These are phyloP conservation scores for Phytophthora pseudosyringae DNA, from an alignment of 352 stramenopile genomes.

Conservation along the genomic window DNA sequence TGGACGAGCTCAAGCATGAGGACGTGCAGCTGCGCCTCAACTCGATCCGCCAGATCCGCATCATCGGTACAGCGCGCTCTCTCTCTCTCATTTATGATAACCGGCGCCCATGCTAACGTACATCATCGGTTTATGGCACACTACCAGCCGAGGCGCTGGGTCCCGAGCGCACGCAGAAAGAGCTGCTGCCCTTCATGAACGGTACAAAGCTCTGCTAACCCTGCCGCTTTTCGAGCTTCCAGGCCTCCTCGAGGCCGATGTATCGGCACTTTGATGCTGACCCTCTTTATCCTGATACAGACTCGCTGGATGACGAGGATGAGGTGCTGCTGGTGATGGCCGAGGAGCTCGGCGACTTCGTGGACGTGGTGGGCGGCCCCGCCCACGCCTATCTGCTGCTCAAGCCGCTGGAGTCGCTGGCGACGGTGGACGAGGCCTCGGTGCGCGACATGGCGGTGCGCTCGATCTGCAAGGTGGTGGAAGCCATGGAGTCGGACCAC, in stretches of 20 bases:
- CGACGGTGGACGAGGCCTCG: constrained; percentile 94
- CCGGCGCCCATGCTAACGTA: constrained; percentile 12
- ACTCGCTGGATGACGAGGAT: constrained; percentile 98
- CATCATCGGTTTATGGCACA: constrained; percentile 6
- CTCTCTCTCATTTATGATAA: background rate
- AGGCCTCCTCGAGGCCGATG: background rate
- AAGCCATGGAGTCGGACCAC: constrained; percentile 85
- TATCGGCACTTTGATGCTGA: constrained; percentile 1
- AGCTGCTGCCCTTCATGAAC: constrained; percentile 98
- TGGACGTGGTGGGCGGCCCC: constrained; percentile 91
- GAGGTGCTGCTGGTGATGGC: constrained; percentile 96
- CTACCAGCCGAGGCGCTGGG: constrained; percentile 87
- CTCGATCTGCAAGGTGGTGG: constrained; percentile 90
- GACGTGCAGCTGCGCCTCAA: constrained; percentile 93
- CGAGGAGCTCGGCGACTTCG: constrained; percentile 92
- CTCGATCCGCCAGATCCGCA: constrained; percentile 90
- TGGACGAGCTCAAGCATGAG: constrained; percentile 94
- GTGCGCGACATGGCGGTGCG: constrained; percentile 94
- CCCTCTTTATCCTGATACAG: constrained; percentile 45
- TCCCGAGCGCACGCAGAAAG: constrained; percentile 88
- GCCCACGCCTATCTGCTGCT: constrained; percentile 91
- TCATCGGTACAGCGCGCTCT: constrained; percentile 74
- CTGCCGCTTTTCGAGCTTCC: constrained; percentile 1
- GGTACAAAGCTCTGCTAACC: constrained; percentile 42
- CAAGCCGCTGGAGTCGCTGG: constrained; percentile 93